Evolutionary conservation across 345 rosid genomes (phyloP).

Genomic region (Euphorbia pulcherrima): DNA sequence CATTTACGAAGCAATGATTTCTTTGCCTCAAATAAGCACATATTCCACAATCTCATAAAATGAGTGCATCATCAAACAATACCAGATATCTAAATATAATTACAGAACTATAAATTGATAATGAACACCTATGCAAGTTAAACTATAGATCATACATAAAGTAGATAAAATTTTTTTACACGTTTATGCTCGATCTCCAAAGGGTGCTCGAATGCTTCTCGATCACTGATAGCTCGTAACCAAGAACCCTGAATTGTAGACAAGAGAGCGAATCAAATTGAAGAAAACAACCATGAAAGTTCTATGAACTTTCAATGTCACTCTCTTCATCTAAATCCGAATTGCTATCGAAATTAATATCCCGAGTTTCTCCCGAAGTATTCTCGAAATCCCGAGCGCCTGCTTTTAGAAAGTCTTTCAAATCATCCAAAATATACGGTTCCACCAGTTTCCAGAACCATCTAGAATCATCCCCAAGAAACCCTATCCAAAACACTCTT

Average conservation of each 20-base stretch:
- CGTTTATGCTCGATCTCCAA: neutral
- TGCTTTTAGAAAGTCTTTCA: slow-evolving; percentile 39
- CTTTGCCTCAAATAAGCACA: too few relatives aligned
- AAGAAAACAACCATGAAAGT: neutral
- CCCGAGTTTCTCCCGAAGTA: slow-evolving; percentile 23
- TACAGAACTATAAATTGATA: neutral
- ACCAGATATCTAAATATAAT: too few relatives aligned
- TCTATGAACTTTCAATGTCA: slow-evolving; percentile 18
- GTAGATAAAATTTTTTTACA: neutral
- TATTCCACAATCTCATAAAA: too few relatives aligned
- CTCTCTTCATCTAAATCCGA: slow-evolving; percentile 34
- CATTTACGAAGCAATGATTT: too few relatives aligned
- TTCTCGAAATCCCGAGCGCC: slow-evolving; percentile 10
- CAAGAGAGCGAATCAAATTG: neutral
- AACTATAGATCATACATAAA: neutral
- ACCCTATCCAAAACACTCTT: slow-evolving; percentile 71
- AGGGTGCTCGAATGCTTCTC: neutral
- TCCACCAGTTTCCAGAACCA: slow-evolving; percentile 68
- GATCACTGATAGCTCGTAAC: neutral
- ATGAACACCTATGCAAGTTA: neutral
- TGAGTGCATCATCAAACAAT: too few relatives aligned
- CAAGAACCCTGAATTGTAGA: neutral
- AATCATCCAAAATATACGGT: slow-evolving; percentile 49
- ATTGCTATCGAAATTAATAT: slow-evolving; percentile 33
- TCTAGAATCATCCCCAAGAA: slow-evolving; percentile 52